These are phyloP conservation scores for Blastobotrys persicus DNA, from an alignment of 1,139 yeast genomes.

Conservation along the genomic window DNA sequence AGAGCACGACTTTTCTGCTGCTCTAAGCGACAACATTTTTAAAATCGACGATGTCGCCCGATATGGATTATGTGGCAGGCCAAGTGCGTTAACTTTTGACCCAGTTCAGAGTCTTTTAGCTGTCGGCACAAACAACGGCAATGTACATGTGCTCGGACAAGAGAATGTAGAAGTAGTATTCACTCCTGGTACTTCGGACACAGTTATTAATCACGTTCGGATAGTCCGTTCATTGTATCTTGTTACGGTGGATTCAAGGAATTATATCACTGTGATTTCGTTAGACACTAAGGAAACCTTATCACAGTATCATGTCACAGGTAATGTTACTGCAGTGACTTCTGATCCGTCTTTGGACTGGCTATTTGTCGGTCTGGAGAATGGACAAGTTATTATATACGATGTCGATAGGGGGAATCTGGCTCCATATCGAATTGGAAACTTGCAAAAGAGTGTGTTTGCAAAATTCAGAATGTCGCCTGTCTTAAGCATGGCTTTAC, in stretches of 20 bases:
- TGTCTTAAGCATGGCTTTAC: slow-evolving; percentile 67
- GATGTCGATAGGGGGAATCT: slow-evolving; percentile 76
- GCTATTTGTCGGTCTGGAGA: slow-evolving; percentile 74
- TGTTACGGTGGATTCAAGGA: slow-evolving; percentile 59
- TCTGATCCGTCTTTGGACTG: slow-evolving; percentile 88
- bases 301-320: slow-evolving; percentile 50
- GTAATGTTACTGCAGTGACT: slow-evolving; percentile 63
- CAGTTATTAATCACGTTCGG: slow-evolving; percentile 54
- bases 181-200: slow-evolving; percentile 40
- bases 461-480: slow-evolving; percentile 47
- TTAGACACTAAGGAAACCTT: slow-evolving; percentile 60
- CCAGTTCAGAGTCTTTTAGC: slow-evolving; percentile 88
- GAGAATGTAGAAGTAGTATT: slow-evolving; percentile 75
- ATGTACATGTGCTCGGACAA: slow-evolving; percentile 79
- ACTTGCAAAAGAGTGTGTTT: slow-evolving; percentile 54
- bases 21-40: slow-evolving; percentile 40
- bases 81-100: slow-evolving; percentile 72
- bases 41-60: slow-evolving; percentile 38
- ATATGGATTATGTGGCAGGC: slow-evolving; percentile 58
- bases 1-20: slow-evolving; percentile 33
- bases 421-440: slow-evolving; percentile 67
- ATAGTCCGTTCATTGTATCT: slow-evolving; percentile 81
- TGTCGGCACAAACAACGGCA: slow-evolving; percentile 66
- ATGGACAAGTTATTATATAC: slow-evolving; percentile 70
- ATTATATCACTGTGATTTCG: slow-evolving; percentile 64